Conservation (phyloP, 805 yeast species). For the Barnettozyma salicaria region DNA sequence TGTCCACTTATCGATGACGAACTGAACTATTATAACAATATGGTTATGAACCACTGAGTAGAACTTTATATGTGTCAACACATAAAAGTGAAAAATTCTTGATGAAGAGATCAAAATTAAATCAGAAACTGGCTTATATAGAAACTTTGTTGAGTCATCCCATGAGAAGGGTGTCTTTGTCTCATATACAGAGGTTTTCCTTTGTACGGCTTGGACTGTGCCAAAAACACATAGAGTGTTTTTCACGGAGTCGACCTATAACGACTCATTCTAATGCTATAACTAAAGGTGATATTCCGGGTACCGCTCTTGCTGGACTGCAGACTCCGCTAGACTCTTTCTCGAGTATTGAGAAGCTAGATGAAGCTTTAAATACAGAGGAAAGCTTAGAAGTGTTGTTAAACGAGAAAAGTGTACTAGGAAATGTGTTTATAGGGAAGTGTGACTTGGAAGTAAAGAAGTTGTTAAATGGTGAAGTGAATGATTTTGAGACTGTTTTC, state of each 20-base stretch:
- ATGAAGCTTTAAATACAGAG: neutral
- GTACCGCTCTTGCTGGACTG: no score
- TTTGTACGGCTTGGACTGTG: no score
- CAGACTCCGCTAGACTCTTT: no score
- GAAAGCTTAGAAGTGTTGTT: constrained; percentile 1
- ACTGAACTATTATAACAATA: no score
- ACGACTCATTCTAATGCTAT: no score
- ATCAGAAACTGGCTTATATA: neutral
- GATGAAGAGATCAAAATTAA: neutral
- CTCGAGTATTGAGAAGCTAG: neutral
- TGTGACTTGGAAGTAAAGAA: constrained; percentile 2
- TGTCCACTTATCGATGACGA: no score
- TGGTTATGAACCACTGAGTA: no score
- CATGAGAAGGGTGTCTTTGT: no score
- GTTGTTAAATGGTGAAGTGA: constrained; percentile 1
- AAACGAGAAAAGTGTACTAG: neutral
- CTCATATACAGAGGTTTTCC: no score
- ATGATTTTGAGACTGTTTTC: neutral
- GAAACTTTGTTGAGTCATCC: no score
- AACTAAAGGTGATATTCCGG: neutral
- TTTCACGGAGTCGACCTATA: no score
- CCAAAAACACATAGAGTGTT: no score
- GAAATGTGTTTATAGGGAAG: neutral
- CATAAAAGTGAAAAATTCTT: neutral
- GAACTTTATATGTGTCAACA: neutral